Percentiles rank a stretch among this genome's conserved stretches.
Conservation (phyloP, 2,329 filamentous ascomycete genomes). For the Colletotrichum falcatum region DNA sequence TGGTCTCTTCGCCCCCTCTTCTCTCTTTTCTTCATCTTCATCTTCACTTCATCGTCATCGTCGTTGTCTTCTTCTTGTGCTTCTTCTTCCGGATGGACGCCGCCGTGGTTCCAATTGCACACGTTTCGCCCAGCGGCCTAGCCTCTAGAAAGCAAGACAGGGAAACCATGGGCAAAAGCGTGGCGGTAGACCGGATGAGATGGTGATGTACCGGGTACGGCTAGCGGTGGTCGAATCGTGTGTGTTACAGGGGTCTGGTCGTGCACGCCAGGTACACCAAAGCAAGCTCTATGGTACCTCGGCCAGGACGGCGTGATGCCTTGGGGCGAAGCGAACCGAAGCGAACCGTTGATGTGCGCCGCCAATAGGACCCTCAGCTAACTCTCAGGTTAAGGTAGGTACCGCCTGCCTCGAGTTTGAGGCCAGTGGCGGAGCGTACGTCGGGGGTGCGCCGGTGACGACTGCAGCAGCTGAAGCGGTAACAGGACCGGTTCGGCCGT, state of each 20-base stretch:
- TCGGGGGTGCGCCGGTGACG: conserved; percentile 17
- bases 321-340: conserved; percentile 35
- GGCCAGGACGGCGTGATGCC: conserved; percentile 5
- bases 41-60: no score
- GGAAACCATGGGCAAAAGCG: conserved; percentile 14
- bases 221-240: neutral
- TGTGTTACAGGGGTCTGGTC: neutral
- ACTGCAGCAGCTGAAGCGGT: neutral
- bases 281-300: conserved; percentile 17
- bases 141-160: conserved; percentile 30
- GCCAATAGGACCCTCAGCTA: conserved; percentile 23
- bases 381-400: conserved; percentile 21
- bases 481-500: neutral
- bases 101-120: conserved; percentile 32
- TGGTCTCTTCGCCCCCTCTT: neutral
- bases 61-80: no score
- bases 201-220: conserved; percentile 26
- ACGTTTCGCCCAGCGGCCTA: conserved; percentile 25
- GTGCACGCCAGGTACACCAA: conserved; percentile 22
- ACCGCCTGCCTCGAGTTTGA: conserved; percentile 8
- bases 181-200: conserved; percentile 25
- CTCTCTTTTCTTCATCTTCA: neutral
- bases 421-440: conserved; percentile 1
- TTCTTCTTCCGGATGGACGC: conserved; percentile 25
- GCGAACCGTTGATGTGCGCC: conserved; percentile 38